Percentiles rank a stretch among this genome's conserved stretches.
These are phyloP conservation scores for Keithomyces neogunnii DNA, from an alignment of 2,329 filamentous ascomycete species.

Conservation along the genomic window DNA sequence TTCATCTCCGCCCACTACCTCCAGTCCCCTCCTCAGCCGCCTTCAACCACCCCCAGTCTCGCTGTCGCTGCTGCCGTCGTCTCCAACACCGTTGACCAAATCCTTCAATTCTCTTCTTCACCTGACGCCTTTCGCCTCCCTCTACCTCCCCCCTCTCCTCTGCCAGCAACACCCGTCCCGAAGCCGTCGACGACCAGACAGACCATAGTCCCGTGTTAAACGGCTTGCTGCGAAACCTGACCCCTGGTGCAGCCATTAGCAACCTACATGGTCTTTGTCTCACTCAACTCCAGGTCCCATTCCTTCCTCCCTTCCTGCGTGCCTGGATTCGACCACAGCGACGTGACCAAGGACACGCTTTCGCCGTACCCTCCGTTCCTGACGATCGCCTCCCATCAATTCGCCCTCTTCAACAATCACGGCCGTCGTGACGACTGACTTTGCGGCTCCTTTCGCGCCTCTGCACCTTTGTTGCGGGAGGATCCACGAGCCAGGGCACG, in stretches of 20 bases:
- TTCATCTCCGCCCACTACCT: background rate
- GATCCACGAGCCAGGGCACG: slow-evolving; percentile 5
- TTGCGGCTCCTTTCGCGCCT: slow-evolving; percentile 1
- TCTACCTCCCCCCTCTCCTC: background rate
- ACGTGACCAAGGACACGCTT: slow-evolving; percentile 9
- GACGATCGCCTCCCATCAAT: slow-evolving; percentile 6
- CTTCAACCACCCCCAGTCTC: background rate
- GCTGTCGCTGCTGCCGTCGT: background rate
- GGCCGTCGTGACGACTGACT: background rate
- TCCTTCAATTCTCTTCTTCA: background rate
- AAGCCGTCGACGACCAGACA: background rate
- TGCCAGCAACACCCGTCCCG: background rate
- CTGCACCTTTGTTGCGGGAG: slow-evolving; percentile 5
- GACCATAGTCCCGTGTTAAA: slow-evolving; percentile 5
- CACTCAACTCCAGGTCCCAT: slow-evolving; percentile 12
- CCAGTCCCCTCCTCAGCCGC: background rate
- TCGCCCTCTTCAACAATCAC: slow-evolving; percentile 1
- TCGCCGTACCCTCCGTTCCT: slow-evolving; percentile 8
- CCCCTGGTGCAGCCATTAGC: slow-evolving; percentile 6
- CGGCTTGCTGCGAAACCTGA: slow-evolving; percentile 4
- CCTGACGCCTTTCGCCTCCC: background rate
- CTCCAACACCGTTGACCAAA: slow-evolving; percentile 2
- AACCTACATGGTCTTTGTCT: slow-evolving; percentile 11
- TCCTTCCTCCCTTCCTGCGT: slow-evolving; percentile 15
- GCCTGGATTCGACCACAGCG: slow-evolving; percentile 10